Base-by-base conservation (phyloP, 208 protist genomes). In the Acanthamoeba castellanii region DNA sequence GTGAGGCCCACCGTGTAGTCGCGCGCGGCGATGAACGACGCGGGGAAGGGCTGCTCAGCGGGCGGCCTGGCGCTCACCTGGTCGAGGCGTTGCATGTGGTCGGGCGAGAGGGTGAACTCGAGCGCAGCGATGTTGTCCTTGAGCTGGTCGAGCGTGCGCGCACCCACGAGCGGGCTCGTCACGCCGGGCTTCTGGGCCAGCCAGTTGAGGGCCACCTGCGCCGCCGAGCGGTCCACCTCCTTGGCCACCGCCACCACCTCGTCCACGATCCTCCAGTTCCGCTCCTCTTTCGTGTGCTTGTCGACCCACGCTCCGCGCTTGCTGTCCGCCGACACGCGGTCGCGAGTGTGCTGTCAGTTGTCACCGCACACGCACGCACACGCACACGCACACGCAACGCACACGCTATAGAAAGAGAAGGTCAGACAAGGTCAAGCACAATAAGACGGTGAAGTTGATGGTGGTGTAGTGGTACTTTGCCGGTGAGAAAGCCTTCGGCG, bases 141-240 rank as follows among this genome's bases (percentile, higher is more conserved):
- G 45, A 93, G 88, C 70, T 93, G 88, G 7, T 93, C 45, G 22
- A 93, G 14, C 66, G 88, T 93, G 30, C 88, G 88, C 8, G 88
- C 88, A 14, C 88, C 88, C 8, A 93, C 34, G 13, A 93, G 45
- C 3, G 88, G 57, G 16, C 55, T 61, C 1, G 61, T 81, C 11
- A 93, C 37, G 70, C 88, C 76, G 11, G 76, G 76, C 76, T 57
- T 50, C 45, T 85, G 76, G 8, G 76, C 32, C 14, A 85, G 34
- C 88, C 88, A 93, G 88, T 93, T 93, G 20, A 93, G 8, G 57
- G 45, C 47, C 45, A 93, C 88, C 64, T 93, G 88, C 30, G 64
- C 2, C 7, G 66, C 11, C 27, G 88, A 27, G 52, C 47, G 45
- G 9, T 42, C 34, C 9, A 61, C 6, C 50, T 93, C 88, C 57